A percentile compares a stretch with the other conserved stretches of the same genome.
Conservation (phyloP, 352 stramenopile species). For the Phytophthora brassicae region DNA sequence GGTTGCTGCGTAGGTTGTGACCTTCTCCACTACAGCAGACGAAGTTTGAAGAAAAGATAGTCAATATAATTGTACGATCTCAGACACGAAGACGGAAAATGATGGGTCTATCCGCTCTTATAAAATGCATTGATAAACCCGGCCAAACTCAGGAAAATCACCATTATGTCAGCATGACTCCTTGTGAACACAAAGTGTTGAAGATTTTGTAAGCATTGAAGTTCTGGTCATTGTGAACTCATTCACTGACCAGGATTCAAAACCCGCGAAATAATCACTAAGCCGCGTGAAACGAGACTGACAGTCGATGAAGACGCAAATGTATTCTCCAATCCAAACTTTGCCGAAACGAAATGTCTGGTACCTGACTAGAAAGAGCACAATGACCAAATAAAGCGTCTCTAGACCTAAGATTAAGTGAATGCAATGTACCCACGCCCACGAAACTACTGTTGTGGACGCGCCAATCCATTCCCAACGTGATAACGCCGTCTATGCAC, state of each 20-base stretch:
- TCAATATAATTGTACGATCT: conserved; percentile 12
- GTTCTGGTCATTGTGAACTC: conserved; percentile 26
- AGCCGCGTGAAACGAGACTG: conserved; percentile 14
- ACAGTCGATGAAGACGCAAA: conserved; percentile 32
- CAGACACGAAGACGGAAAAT: conserved; percentile 18
- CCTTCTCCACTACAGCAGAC: conserved; percentile 5
- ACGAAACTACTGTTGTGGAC: conserved; percentile 21
- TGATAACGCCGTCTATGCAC: neutral
- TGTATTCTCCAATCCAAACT: conserved; percentile 42
- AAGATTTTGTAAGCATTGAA: conserved; percentile 3
- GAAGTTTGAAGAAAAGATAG: neutral
- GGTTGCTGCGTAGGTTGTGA: conserved; percentile 6
- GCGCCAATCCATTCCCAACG: conserved; percentile 19
- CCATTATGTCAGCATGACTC: conserved; percentile 28
- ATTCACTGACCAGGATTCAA: conserved; percentile 34
- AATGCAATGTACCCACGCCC: conserved; percentile 36
- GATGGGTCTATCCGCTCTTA: conserved; percentile 23
- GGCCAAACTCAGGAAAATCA: conserved; percentile 12
- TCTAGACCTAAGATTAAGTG: conserved; percentile 33
- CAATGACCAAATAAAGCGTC: conserved; percentile 21
- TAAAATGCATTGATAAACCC: conserved; percentile 14
- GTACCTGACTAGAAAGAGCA: conserved; percentile 30
- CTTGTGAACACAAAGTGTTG: conserved; percentile 17
- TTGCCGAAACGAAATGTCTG: conserved; percentile 27
- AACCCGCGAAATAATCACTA: conserved; percentile 28